Conservation (phyloP, 768 basidiomycete genomes). For the Phylloporus sp. region DNA sequence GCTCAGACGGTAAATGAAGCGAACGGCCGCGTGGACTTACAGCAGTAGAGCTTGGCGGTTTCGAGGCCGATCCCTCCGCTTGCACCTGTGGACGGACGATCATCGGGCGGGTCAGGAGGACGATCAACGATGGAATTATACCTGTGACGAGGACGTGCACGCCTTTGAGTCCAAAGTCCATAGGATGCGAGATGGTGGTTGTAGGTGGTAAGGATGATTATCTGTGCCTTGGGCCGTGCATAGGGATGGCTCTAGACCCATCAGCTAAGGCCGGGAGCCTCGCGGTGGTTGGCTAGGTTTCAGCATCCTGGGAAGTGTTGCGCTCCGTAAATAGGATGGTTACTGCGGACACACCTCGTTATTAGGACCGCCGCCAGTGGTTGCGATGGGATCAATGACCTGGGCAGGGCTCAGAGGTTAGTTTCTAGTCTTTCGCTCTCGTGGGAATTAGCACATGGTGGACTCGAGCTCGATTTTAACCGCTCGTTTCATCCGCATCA, state of each 20-base stretch:
- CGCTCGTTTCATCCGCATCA: neutral
- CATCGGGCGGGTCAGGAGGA: neutral
- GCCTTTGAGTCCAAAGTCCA: slow-evolving; percentile 54
- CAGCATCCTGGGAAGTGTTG: slow-evolving; percentile 13
- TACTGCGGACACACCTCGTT: neutral
- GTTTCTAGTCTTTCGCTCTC: too few species aligned
- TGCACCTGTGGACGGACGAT: slow-evolving; percentile 43
- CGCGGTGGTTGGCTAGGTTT: slow-evolving; percentile 8
- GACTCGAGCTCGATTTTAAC: too few species aligned
- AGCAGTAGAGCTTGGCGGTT: slow-evolving; percentile 51
- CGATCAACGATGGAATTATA: slow-evolving; percentile 16
- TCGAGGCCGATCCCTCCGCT: slow-evolving; percentile 73
- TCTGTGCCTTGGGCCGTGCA: slow-evolving; percentile 1
- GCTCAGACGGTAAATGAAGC: neutral
- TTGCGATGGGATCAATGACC: neutral
- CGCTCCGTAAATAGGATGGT: neutral
- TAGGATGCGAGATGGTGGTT: slow-evolving; percentile 10
- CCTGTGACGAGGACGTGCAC: slow-evolving; percentile 71
- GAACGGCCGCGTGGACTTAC: slow-evolving; percentile 30
- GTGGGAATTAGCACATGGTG: slow-evolving; percentile 12
- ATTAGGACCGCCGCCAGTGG: neutral
- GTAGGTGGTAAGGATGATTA: neutral
- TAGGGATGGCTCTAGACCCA: slow-evolving; percentile 7
- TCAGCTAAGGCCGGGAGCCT: slow-evolving; percentile 3
- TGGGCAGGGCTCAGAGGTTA: too few species aligned